Evolutionary conservation across 2,329 filamentous ascomycete species (phyloP).

Genomic region (Nothomitra cinnamomea): DNA sequence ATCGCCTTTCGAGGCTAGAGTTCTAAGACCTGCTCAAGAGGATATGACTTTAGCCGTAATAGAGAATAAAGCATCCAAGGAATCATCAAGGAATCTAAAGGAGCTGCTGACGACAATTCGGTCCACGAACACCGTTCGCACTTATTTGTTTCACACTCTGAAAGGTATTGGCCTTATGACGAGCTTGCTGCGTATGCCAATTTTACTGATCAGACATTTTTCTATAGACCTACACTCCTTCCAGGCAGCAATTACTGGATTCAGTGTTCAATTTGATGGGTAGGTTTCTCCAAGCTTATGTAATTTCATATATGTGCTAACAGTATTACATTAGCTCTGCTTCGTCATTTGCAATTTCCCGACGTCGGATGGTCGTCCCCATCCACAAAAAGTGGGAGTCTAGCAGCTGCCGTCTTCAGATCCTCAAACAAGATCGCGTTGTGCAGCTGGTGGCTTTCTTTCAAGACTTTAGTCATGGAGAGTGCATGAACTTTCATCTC

Average conservation of each 20-base stretch:
- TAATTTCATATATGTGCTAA: not conserved
- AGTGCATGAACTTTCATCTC: conserved; percentile 76
- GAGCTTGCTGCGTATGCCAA: conserved; percentile 6
- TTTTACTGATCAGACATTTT: not conserved
- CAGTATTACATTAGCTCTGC: conserved; percentile 32
- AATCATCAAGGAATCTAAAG: conserved; percentile 43
- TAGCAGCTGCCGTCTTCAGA: conserved; percentile 58
- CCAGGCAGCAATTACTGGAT: conserved; percentile 64
- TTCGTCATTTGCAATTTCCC: conserved; percentile 60
- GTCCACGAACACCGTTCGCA: conserved; percentile 49
- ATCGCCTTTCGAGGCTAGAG: conserved; percentile 42
- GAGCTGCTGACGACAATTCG: conserved; percentile 43
- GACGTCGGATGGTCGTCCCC: conserved; percentile 74
- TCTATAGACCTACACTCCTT: conserved; percentile 54
- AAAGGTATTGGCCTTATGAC: conserved; percentile 18
- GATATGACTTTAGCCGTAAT: conserved; percentile 64
- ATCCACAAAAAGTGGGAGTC: conserved; percentile 94
- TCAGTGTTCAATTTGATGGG: conserved; percentile 55
- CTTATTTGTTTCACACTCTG: conserved; percentile 32
- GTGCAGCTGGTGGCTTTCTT: conserved; percentile 75
- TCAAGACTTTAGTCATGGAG: conserved; percentile 69
- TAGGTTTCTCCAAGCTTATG: conserved; percentile 15
- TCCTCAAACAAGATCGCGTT: conserved; percentile 59
- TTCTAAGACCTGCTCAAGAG: conserved; percentile 56
- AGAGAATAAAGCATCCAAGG: conserved; percentile 45